Percentiles rank a stretch among this genome's conserved stretches.
phyloP scores from a whole-genome alignment of 345 rosid genomes.

The Brassica nigra region DNA sequence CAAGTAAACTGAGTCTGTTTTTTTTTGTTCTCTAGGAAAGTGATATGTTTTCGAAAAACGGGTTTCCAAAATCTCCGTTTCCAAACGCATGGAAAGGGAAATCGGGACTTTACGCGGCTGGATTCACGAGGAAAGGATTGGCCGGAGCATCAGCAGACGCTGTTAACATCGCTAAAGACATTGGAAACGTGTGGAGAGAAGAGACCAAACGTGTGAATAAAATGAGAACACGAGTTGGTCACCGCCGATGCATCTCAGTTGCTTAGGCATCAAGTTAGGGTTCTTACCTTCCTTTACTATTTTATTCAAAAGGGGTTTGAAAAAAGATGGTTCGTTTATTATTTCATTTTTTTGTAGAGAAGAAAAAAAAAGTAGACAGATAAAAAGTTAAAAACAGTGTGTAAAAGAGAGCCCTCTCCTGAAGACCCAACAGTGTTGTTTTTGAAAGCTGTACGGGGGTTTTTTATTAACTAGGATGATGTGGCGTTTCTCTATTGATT shows the following conservation, averaged over 20 bases:
- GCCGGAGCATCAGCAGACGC: constrained; percentile 90
- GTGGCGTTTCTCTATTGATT: constrained; percentile 28
- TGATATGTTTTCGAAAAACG: constrained; percentile 71
- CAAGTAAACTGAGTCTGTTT: constrained; percentile 27
- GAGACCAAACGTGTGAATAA: constrained; percentile 65
- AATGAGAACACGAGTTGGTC: constrained; percentile 58
- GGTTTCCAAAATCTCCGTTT: constrained; percentile 61
- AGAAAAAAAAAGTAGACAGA: constrained; percentile 15
- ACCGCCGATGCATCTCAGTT: constrained; percentile 71
- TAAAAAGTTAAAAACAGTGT: constrained; percentile 11
- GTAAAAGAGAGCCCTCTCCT: constrained; percentile 40
- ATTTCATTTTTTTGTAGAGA: constrained; percentile 23
- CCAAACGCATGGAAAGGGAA: constrained; percentile 91
- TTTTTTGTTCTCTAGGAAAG: constrained; percentile 49
- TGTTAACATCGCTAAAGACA: constrained; percentile 68
- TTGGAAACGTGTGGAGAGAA: constrained; percentile 73
- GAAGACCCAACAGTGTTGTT: constrained; percentile 37
- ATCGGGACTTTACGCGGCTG: constrained; percentile 82
- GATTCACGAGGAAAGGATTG: constrained; percentile 88
- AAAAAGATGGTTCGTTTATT: constrained; percentile 2
- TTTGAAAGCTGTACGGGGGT: constrained; percentile 34
- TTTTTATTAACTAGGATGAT: constrained; percentile 36
- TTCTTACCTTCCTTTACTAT: background rate
- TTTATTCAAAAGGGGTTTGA: constrained; percentile 1
- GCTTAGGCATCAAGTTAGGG: constrained; percentile 36